Conservation (phyloP, 73 alveolate species). For the Paramecium primaurelia region DNA sequence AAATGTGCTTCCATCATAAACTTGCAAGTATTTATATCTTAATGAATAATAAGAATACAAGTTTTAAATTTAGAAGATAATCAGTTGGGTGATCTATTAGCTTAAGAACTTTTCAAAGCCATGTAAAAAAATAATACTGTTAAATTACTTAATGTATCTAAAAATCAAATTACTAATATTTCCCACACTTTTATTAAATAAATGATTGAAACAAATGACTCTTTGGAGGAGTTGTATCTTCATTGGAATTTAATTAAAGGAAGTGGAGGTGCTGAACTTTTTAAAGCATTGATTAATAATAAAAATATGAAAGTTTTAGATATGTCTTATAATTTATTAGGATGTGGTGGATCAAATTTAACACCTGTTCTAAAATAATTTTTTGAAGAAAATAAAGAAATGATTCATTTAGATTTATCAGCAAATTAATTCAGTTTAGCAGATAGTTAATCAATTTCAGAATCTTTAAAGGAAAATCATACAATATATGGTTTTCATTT, state of each 20-base stretch:
- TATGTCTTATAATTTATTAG: conserved; percentile 1
- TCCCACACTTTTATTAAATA: neutral
- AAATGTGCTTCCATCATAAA: neutral
- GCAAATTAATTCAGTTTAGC: conserved; percentile 2
- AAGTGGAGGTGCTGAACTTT: neutral
- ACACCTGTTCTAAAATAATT: neutral
- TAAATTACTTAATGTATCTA: neutral
- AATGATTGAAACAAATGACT: neutral
- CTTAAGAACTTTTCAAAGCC: neutral
- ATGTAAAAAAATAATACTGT: conserved; percentile 3
- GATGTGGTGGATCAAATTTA: neutral
- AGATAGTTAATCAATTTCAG: neutral
- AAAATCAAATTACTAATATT: neutral
- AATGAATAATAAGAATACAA: neutral
- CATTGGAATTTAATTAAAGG: conserved; percentile 50
- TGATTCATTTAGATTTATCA: conserved; percentile 38
- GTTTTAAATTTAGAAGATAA: conserved; percentile 31
- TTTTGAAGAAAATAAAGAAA: neutral
- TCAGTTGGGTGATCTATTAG: neutral
- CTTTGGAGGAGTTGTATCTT: conserved; percentile 25
- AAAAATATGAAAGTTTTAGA: neutral
- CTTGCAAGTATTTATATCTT: neutral
- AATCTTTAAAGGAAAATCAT: neutral
- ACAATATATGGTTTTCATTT: conserved; percentile 57
- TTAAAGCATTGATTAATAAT: neutral